These are phyloP conservation scores for Claviceps sorghi DNA, from an alignment of 2,329 filamentous ascomycete genomes.

Conservation along the genomic window DNA sequence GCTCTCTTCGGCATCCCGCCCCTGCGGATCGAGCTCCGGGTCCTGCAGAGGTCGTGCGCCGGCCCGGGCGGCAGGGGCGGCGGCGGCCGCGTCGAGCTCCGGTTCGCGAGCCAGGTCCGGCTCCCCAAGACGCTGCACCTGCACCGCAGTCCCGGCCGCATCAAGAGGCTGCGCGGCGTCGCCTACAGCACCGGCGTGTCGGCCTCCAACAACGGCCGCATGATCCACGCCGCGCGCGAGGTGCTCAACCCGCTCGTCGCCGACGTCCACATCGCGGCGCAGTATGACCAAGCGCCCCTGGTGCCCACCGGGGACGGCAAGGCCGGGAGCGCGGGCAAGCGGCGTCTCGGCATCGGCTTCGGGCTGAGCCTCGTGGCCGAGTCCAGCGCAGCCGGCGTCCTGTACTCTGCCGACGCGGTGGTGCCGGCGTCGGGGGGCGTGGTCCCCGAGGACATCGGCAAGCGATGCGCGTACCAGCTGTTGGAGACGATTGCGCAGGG, in stretches of 20 bases:
- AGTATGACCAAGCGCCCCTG: slow-evolving; percentile 54
- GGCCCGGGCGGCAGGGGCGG: slow-evolving; percentile 64
- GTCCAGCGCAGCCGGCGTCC: slow-evolving; percentile 61
- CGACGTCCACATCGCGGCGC: slow-evolving; percentile 80
- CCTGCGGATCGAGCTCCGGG: slow-evolving; percentile 69
- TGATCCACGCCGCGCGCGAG: slow-evolving; percentile 82
- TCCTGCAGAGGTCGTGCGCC: slow-evolving; percentile 66
- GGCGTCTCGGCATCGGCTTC: slow-evolving; percentile 74
- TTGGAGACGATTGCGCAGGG: slow-evolving; percentile 70
- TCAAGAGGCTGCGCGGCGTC: slow-evolving; percentile 82
- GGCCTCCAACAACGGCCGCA: slow-evolving; percentile 81
- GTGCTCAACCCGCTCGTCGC: slow-evolving; percentile 73
- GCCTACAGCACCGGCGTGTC: slow-evolving; percentile 88
- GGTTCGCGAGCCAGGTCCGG: slow-evolving; percentile 85
- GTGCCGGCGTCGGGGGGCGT: slow-evolving; percentile 64
- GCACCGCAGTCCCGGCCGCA: slow-evolving; percentile 62
- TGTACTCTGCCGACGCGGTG: slow-evolving; percentile 77
- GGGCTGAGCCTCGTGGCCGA: slow-evolving; percentile 84
- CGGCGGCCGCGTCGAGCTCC: slow-evolving; percentile 81
- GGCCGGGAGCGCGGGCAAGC: slow-evolving; percentile 30
- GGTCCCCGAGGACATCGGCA: slow-evolving; percentile 81
- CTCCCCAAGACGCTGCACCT: slow-evolving; percentile 89
- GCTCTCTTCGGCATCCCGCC: slow-evolving; percentile 72
- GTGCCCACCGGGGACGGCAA: slow-evolving; percentile 36
- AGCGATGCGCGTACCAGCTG: slow-evolving; percentile 74